Conservation (phyloP, 129 eudicot species). For the Tagetes patula region DNA sequence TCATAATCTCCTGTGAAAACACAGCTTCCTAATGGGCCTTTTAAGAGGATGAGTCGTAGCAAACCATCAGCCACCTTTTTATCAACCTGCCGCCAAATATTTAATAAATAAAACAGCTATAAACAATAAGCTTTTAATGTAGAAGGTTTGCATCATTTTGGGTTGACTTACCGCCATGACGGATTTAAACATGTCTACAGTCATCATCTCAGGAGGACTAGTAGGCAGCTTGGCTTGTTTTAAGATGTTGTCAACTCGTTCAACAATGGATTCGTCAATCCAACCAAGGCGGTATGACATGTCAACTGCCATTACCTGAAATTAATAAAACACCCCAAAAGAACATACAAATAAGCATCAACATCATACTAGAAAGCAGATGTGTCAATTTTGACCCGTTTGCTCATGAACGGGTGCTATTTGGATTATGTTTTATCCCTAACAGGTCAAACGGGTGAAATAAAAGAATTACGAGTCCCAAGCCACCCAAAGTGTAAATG, state of each 20-base stretch:
- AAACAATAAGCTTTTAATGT: not conserved
- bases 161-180: constrained; percentile 81
- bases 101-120: not conserved
- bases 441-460: not conserved
- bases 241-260: constrained; percentile 59
- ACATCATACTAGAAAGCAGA: not conserved
- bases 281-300: constrained; percentile 96
- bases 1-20: constrained; percentile 92
- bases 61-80: constrained; percentile 98
- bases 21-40: constrained; percentile 87
- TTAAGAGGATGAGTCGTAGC: constrained; percentile 88
- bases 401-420: not conserved
- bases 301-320: constrained; percentile 97
- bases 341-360: constrained; percentile 3
- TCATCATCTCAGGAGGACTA: constrained; percentile 82
- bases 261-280: constrained; percentile 76
- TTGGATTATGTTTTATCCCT: not conserved
- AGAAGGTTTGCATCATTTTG: not conserved
- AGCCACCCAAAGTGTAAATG: not conserved
- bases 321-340: constrained; percentile 27
- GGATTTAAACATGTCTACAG: constrained; percentile 90
- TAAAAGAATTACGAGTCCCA: not conserved
- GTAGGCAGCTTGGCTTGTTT: constrained; percentile 79
- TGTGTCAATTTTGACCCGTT: not conserved
- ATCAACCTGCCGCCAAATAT: constrained; percentile 59